These are phyloP conservation scores for Usnea hakonensis DNA, from an alignment of 495 filamentous ascomycete genomes.

Conservation along the genomic window DNA sequence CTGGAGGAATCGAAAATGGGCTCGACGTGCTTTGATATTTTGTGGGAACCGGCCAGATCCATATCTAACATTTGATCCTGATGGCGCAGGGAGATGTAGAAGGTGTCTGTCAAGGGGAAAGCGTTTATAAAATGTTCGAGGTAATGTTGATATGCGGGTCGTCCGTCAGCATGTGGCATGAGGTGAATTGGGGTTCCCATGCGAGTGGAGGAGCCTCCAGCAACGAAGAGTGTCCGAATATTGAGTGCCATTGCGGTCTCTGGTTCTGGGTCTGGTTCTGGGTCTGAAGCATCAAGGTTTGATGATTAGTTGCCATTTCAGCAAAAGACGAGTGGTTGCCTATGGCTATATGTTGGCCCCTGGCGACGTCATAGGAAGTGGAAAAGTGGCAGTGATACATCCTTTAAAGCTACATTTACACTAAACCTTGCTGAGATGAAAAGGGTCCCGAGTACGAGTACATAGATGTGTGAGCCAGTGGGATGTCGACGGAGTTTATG, in stretches of 20 bases:
- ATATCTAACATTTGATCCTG: neutral
- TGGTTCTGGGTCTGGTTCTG: too few species aligned
- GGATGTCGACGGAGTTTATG: neutral
- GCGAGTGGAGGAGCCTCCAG: neutral
- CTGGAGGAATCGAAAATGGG: neutral
- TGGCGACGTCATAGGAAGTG: neutral
- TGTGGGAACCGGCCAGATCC: neutral
- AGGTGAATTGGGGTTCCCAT: neutral
- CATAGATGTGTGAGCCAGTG: neutral
- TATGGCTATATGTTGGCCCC: neutral
- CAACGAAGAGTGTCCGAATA: neutral
- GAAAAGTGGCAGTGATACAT: neutral
- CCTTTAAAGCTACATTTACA: neutral
- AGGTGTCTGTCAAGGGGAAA: neutral
- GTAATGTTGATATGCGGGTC: neutral
- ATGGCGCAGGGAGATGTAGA: slow-evolving; percentile 4
- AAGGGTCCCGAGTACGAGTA: too few species aligned
- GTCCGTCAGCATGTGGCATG: neutral
- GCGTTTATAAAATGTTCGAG: neutral
- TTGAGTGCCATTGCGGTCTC: neutral
- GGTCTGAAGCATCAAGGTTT: neutral
- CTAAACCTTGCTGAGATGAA: neutral
- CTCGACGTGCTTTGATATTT: neutral
- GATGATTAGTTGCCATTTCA: too few species aligned
- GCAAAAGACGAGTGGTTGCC: too few species aligned